These are phyloP conservation scores for Polygonum maritimum DNA, from an alignment of 148 eudicot species.

Conservation along the genomic window DNA sequence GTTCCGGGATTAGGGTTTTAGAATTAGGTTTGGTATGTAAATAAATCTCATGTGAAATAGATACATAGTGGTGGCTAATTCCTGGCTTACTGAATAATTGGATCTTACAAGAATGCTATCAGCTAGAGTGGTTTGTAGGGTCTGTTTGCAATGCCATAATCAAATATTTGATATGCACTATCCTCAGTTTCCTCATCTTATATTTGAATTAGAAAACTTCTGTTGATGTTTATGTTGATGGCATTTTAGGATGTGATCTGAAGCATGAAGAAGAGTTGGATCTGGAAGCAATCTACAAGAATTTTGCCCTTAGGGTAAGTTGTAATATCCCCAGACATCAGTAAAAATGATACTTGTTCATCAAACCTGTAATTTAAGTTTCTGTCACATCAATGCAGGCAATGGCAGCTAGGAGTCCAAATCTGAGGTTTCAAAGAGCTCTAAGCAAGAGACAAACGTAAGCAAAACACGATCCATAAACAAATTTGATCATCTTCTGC, in stretches of 20 bases:
- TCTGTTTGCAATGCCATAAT: background rate
- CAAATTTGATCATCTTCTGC: background rate
- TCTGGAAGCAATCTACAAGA: constrained; percentile 58
- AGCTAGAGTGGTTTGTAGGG: background rate
- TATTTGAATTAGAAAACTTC: background rate
- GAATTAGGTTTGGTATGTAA: background rate
- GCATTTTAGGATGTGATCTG: constrained; percentile 65
- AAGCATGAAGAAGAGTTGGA: constrained; percentile 83
- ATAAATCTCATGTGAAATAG: background rate
- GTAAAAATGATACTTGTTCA: background rate
- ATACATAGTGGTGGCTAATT: background rate
- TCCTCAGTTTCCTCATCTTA: background rate
- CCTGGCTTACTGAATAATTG: background rate
- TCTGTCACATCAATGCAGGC: constrained; percentile 33
- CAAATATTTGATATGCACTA: background rate
- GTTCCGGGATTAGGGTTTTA: no score
- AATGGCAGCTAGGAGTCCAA: constrained; percentile 96
- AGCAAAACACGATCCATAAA: background rate
- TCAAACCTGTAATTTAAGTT: background rate
- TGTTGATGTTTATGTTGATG: background rate
- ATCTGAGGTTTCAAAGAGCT: constrained; percentile 48
- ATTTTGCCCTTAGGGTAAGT: constrained; percentile 77
- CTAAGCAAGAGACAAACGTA: constrained; percentile 35
- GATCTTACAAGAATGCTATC: background rate
- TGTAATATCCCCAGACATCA: background rate